Conservation (phyloP, 2,329 filamentous ascomycete species). For the Colletotrichum trifolii region DNA sequence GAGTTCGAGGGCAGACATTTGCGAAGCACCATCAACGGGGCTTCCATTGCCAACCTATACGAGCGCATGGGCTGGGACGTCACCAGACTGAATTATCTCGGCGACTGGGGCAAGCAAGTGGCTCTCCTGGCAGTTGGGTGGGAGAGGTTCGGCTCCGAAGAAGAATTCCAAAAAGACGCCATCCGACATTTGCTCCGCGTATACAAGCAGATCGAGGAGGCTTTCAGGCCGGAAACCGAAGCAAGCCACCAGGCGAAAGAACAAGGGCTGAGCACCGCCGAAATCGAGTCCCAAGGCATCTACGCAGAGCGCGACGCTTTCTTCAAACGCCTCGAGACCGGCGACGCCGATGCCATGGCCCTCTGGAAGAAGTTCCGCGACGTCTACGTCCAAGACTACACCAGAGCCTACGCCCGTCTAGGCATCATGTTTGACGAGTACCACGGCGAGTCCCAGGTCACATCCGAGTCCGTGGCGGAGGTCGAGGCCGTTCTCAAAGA, state of each 20-base stretch:
- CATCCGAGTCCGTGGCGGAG: slow-evolving; percentile 62
- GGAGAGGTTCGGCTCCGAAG: slow-evolving; percentile 74
- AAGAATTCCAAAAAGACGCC: slow-evolving; percentile 71
- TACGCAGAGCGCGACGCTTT: slow-evolving; percentile 68
- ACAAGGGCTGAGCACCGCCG: slow-evolving; percentile 51
- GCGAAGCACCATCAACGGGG: slow-evolving; percentile 81
- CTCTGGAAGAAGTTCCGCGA: slow-evolving; percentile 70
- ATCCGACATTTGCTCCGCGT: slow-evolving; percentile 79
- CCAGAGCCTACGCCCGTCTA: slow-evolving; percentile 67
- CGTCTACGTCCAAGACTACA: slow-evolving; percentile 68
- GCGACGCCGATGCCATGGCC: slow-evolving; percentile 64
- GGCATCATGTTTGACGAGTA: slow-evolving; percentile 73
- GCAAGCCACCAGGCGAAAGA: slow-evolving; percentile 63
- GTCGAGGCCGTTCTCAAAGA: slow-evolving; percentile 70
- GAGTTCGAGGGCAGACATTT: slow-evolving; percentile 81
- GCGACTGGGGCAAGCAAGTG: slow-evolving; percentile 83
- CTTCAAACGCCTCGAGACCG: slow-evolving; percentile 71
- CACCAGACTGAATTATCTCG: slow-evolving; percentile 78
- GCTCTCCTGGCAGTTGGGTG: slow-evolving; percentile 76
- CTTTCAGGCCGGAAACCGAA: slow-evolving; percentile 72
- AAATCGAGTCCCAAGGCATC: slow-evolving; percentile 55
- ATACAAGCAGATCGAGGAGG: slow-evolving; percentile 75
- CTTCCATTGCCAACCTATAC: slow-evolving; percentile 77
- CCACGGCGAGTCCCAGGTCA: slow-evolving; percentile 73
- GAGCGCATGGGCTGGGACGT: slow-evolving; percentile 77